Conservation (phyloP, 768 basidiomycete genomes). For the Russula ochroleuca region DNA sequence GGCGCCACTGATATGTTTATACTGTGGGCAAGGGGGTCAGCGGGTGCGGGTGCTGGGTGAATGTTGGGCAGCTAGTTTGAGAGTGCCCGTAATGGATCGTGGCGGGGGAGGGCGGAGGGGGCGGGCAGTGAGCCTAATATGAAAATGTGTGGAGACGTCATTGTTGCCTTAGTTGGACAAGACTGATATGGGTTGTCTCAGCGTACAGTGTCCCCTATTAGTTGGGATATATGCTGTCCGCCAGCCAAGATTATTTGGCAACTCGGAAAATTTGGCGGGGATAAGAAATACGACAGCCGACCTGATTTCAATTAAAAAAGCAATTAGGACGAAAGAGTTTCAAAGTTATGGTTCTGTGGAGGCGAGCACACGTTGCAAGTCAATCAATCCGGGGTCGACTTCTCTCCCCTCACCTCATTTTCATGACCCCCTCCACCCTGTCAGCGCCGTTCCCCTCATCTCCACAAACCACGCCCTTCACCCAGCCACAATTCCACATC, state of each 20-base stretch:
- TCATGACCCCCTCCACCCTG: not conserved
- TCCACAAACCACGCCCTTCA: not conserved
- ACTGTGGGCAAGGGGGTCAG: not conserved
- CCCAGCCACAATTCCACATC: not conserved
- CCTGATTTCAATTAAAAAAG: not conserved
- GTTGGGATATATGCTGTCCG: too few species aligned
- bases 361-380: too few species aligned
- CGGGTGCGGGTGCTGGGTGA: not conserved
- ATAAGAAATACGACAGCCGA: not conserved
- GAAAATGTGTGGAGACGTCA: conserved; percentile 6
- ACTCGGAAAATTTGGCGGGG: not conserved
- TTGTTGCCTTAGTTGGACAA: not conserved
- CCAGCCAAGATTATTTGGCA: not conserved
- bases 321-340: not conserved
- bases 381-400: too few species aligned
- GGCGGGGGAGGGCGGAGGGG: not conserved
- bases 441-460: not conserved
- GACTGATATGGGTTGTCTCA: too few species aligned
- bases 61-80: conserved; percentile 1
- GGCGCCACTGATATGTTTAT: not conserved
- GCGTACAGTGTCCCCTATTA: too few species aligned
- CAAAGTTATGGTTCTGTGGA: too few species aligned
- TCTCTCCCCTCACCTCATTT: not conserved
- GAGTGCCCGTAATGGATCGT: not conserved
- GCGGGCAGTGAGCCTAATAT: conserved; percentile 14